Evolutionary conservation across 2,329 filamentous ascomycete genomes (phyloP), one percentile per base, ranked within the genome.

Genomic region (Delphinella strobiligena): DNA sequence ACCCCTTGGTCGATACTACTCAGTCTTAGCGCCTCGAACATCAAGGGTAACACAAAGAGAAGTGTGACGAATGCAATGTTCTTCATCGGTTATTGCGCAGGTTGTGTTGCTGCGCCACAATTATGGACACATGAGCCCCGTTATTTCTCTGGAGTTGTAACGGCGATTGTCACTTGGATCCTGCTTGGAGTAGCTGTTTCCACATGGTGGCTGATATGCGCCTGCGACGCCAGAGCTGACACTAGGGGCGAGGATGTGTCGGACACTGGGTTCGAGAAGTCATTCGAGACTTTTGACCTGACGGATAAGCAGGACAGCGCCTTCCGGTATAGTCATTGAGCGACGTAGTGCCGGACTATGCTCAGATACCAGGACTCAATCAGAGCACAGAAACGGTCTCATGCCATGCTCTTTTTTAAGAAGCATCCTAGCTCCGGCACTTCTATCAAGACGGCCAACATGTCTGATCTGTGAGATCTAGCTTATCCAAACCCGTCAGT

Each of bases 31-130:
- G 66, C 67, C 0, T 70, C 66, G 3, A 71, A 71, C 40, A 60
- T 70, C 18, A 67, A 68, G 37, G 67, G 69, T 0, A 71, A 71
- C 48, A 71, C 68, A 1, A 72, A 71, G 47, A 61, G 63, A 3
- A 55, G 66, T 7, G 54, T 65, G 3, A 61, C 67, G 19, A 68
- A 63, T 37, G 59, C 62, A 4, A 58, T 69, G 49, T 71, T 69
- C 50, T 71, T 71, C 51, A 64, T 71, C 18, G 66, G 64, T 1
- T 71, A 71, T 47, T 67, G 62, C 32, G 61, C 58, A 4, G 66
- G 64, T 1, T 64, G 63, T 47, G 68, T 69, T 38, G 64, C 55
- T 0, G 53, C 54, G 1, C 67, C 68, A n/a, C 67, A 72, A 49
- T 55, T 69, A 1, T 71, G 67, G 67, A 64, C 61, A 1, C 47